These are phyloP conservation scores for Emergomyces pasteurianus DNA, from an alignment of 2,329 filamentous ascomycete genomes.

Conservation along the genomic window DNA sequence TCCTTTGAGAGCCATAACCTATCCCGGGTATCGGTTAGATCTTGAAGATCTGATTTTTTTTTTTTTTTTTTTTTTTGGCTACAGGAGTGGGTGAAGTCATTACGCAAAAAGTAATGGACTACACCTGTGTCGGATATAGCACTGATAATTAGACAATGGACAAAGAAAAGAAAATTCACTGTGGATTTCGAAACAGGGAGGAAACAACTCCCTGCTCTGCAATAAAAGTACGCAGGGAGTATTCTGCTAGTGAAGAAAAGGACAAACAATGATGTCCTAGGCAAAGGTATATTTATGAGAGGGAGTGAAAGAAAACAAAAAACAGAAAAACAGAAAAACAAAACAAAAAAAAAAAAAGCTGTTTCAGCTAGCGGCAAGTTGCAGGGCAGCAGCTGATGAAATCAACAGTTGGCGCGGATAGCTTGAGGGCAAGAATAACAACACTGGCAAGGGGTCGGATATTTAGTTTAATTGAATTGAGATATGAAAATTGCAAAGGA, in stretches of 20 bases:
- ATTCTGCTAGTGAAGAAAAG: background rate
- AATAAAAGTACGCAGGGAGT: background rate
- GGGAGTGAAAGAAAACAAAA: background rate
- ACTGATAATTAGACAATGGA: background rate
- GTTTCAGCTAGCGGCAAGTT: background rate
- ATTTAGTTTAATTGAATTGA: background rate
- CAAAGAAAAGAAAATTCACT: background rate
- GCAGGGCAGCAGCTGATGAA: background rate
- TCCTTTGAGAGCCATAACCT: background rate
- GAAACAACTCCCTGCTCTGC: background rate
- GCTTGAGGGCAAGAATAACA: background rate
- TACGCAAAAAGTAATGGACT: background rate
- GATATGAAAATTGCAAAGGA: too few species aligned
- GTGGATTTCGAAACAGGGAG: background rate
- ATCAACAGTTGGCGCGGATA: background rate
- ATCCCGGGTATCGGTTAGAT: too few species aligned
- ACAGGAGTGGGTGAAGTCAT: background rate
- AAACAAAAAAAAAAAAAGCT: too few species aligned
- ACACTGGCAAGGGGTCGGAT: background rate
- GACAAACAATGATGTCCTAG: background rate
- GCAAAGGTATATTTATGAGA: background rate
- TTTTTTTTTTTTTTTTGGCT: background rate
- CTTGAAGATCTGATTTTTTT: background rate
- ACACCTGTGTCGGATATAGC: background rate
- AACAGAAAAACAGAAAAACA: background rate